Conservation (phyloP, 495 filamentous ascomycete genomes). For the Penicillium argentinense region DNA sequence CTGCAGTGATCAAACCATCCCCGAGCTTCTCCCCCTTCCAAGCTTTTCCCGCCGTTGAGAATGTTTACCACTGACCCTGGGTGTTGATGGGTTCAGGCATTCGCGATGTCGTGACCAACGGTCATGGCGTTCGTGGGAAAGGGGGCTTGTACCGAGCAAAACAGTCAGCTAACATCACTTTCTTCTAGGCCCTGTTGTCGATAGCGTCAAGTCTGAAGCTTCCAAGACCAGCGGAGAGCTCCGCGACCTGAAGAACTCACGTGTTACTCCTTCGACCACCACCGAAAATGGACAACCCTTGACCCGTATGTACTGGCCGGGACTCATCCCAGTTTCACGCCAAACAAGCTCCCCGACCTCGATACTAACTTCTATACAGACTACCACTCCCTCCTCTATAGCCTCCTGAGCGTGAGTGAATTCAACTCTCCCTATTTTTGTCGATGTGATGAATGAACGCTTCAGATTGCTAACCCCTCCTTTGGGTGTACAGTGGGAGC, state of each 20-base stretch:
- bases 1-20: slow-evolving; percentile 9
- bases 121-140: slow-evolving; percentile 21
- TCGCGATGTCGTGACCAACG: slow-evolving; percentile 32
- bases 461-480: slow-evolving; percentile 26
- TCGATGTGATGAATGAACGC: background rate
- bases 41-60: background rate
- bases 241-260: slow-evolving; percentile 69
- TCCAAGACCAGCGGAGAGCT: slow-evolving; percentile 73
- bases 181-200: slow-evolving; percentile 67
- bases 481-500: slow-evolving; percentile 56
- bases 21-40: background rate
- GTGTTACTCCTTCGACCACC: slow-evolving; percentile 63
- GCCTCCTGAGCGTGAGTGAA: slow-evolving; percentile 70
- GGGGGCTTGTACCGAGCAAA: slow-evolving; percentile 5
- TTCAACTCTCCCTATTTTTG: background rate
- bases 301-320: slow-evolving; percentile 59
- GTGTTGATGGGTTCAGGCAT: slow-evolving; percentile 19
- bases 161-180: slow-evolving; percentile 33
- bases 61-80: slow-evolving; percentile 23
- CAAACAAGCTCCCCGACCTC: too few relatives aligned
- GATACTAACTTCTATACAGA: slow-evolving; percentile 37
- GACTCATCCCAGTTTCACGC: too few relatives aligned
- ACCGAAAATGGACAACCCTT: slow-evolving; percentile 83
- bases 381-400: slow-evolving; percentile 95
- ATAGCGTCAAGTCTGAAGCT: slow-evolving; percentile 71